Base-by-base conservation (phyloP, 345 rosid species). In the Rhizophora mangle region DNA sequence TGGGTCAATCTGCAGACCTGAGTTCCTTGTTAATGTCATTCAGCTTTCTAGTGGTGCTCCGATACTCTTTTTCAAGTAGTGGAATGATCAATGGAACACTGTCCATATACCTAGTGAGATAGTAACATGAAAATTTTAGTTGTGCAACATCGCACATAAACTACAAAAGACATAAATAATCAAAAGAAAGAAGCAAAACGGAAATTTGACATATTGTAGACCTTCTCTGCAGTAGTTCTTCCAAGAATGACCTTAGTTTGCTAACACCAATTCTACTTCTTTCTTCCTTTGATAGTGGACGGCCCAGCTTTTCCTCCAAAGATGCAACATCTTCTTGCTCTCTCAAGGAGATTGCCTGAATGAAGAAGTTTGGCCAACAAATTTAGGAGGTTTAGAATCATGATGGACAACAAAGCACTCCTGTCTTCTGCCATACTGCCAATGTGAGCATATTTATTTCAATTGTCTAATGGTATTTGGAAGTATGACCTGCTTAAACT, bases 1-100 rank as follows among this genome's bases (percentile, higher is more conserved):
- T 64, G 24, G 29, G 11, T 53, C 31, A 27, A 21, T 55, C 13
- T 24, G 72, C 78, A 72, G n/a, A 90, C 98, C 97, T 90, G 72
- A 93, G 92, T 75, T 93, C 97, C 80, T 88, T 90, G 72, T 82
- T 82, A 71, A 87, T 87, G 54, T 83, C 93, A 74, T 85, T 82
- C 74, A 93, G 84, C 83, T 82, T 90, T 76, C 87, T 79, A 46
- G 74, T 77, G 62, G 88, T 79, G 74, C 79, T 78, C 62, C 92
- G 84, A 66, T 83, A 85, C 84, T 93, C 97, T 86, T 89, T 93
- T 70, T 92, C 98, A 32, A 93, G 85, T 72, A 90, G 91, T 21
- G 97, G 97, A 83, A 93, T 89, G 78, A 93, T 88, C 82, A 75
- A 61, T 20, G 98, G 98, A 75, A 90, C 96, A 73, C 85, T 89